phyloP scores from a whole-genome alignment of 2,329 filamentous ascomycete genomes.

The Hypoxylon sp. region DNA sequence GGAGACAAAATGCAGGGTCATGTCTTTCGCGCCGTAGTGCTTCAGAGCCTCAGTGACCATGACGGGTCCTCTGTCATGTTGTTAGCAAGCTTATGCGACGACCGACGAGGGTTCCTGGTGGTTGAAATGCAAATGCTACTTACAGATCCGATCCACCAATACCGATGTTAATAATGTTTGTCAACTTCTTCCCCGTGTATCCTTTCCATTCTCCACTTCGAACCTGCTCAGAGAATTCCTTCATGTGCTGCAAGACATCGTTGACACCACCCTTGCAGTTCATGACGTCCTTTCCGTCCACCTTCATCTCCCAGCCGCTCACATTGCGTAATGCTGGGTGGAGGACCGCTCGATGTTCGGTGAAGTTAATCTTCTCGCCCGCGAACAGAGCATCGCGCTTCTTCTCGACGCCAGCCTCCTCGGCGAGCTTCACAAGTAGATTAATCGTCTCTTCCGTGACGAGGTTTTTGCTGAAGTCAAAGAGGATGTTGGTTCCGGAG shows the following conservation, averaged over 20 bases:
- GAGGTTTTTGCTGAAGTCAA: constrained; percentile 99
- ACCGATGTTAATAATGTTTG: constrained; percentile 96
- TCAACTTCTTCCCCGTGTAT: constrained; percentile 96
- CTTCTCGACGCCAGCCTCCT: constrained; percentile 91
- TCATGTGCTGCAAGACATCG: constrained; percentile 94
- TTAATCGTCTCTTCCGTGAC: constrained; percentile 91
- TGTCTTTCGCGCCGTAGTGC: constrained; percentile 87
- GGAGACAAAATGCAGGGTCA: constrained; percentile 97
- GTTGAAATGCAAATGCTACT: constrained; percentile 58
- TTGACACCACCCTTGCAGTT: constrained; percentile 90
- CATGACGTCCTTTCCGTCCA: constrained; percentile 94
- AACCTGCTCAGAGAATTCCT: constrained; percentile 96
- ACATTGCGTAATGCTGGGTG: constrained; percentile 95
- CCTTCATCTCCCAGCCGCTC: constrained; percentile 83
- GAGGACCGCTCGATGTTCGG: constrained; percentile 95
- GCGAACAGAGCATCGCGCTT: constrained; percentile 98
- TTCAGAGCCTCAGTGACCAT: constrained; percentile 99
- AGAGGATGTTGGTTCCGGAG: constrained; percentile 88
- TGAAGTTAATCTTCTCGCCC: constrained; percentile 99
- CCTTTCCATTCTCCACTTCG: constrained; percentile 97
- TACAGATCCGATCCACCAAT: constrained; percentile 99
- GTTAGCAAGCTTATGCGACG: constrained; percentile 23
- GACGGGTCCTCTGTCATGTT: constrained; percentile 82
- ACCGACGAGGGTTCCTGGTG: not conserved
- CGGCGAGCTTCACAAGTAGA: constrained; percentile 88